phyloP scores from a whole-genome alignment of 2,329 filamentous ascomycete species.

The Fusarium armeniacum region DNA sequence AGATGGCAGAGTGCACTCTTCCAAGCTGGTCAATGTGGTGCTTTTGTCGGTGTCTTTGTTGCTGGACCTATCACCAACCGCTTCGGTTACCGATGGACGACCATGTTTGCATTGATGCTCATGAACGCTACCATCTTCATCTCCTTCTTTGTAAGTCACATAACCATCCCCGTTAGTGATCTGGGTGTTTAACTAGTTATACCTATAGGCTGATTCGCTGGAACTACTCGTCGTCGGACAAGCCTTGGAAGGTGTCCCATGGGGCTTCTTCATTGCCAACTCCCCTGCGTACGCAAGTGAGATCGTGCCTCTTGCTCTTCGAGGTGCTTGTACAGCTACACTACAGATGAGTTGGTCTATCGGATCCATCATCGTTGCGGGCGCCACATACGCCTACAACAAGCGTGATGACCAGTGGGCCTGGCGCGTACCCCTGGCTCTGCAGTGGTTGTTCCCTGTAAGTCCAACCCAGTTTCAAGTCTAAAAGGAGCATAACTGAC shows the following conservation, averaged over 20 bases:
- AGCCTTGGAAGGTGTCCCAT: slow-evolving; percentile 70
- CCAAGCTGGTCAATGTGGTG: slow-evolving; percentile 53
- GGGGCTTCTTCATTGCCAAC: slow-evolving; percentile 75
- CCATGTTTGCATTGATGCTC: slow-evolving; percentile 55
- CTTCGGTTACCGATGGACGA: slow-evolving; percentile 57
- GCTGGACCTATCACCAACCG: slow-evolving; percentile 56
- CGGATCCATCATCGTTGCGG: slow-evolving; percentile 71
- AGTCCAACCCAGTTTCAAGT: neutral
- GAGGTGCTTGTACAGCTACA: slow-evolving; percentile 70
- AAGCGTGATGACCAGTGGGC: slow-evolving; percentile 12
- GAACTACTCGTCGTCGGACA: slow-evolving; percentile 64
- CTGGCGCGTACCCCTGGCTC: slow-evolving; percentile 63
- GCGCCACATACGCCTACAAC: slow-evolving; percentile 67
- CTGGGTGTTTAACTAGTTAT: neutral
- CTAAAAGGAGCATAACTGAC: neutral
- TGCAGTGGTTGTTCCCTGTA: slow-evolving; percentile 69
- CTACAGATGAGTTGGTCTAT: slow-evolving; percentile 75
- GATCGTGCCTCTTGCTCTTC: slow-evolving; percentile 69
- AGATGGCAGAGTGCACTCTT: slow-evolving; percentile 59
- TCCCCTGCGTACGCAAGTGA: slow-evolving; percentile 72
- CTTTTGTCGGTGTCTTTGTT: slow-evolving; percentile 55
- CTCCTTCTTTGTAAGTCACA: slow-evolving; percentile 64
- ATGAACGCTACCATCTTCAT: slow-evolving; percentile 60
- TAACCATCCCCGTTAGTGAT: accelerated
- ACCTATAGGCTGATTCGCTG: slow-evolving; percentile 51